Conservation (phyloP, 2,329 filamentous ascomycete genomes). For the Dryadomyces quercus-mongolicae region DNA sequence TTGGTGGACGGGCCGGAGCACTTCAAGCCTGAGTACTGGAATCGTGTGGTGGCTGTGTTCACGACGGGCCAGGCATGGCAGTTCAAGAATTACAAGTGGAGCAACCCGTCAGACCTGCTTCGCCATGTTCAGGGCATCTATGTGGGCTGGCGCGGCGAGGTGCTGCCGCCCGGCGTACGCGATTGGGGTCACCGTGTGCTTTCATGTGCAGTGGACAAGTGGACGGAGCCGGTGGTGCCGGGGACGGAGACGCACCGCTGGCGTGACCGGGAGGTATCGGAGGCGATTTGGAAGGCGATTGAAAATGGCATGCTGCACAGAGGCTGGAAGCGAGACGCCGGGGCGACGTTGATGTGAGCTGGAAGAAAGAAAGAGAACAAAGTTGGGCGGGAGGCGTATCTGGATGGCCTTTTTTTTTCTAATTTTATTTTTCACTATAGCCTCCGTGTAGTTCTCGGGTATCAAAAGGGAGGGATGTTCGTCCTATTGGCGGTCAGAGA, state of each 20-base stretch:
- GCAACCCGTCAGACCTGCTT: conserved; percentile 78
- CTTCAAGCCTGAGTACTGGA: conserved; percentile 98
- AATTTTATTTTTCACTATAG: too few species aligned
- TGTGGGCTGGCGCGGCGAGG: conserved; percentile 83
- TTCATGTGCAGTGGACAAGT: conserved; percentile 73
- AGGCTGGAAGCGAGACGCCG: conserved; percentile 68
- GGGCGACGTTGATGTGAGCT: conserved; percentile 39
- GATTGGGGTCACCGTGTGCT: conserved; percentile 80
- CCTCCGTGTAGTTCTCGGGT: too few species aligned
- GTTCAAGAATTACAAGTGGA: conserved; percentile 98
- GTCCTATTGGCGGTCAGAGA: too few species aligned
- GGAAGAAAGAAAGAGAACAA: not conserved
- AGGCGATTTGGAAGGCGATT: conserved; percentile 81
- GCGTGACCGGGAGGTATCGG: conserved; percentile 85
- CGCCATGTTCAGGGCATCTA: conserved; percentile 77
- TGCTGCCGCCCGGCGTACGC: conserved; percentile 63
- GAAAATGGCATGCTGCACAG: conserved; percentile 77
- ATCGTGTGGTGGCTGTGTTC: conserved; percentile 87
- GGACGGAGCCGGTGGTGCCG: conserved; percentile 40
- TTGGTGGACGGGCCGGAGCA: conserved; percentile 86
- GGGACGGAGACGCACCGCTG: conserved; percentile 48
- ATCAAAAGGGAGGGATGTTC: too few species aligned
- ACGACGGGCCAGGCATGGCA: conserved; percentile 97
- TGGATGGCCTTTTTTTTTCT: too few species aligned
- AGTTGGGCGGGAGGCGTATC: not conserved